A percentile compares a stretch with the other conserved stretches of the same genome.
Conservation (phyloP, 83 land plant genomes). For the Picea abies region DNA sequence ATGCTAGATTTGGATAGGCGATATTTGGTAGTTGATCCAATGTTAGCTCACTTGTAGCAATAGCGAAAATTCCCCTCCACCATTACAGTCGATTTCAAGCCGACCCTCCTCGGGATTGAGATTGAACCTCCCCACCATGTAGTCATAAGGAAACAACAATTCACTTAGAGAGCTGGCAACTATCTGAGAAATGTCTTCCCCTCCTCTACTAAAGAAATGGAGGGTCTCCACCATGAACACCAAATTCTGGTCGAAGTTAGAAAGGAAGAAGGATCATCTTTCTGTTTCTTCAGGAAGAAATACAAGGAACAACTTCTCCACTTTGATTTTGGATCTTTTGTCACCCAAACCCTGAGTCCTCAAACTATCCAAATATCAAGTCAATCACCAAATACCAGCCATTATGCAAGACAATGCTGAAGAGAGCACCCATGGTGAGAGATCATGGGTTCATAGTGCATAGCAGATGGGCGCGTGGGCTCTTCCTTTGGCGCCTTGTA, state of each 20-base stretch:
- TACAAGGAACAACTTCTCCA: too few relatives aligned
- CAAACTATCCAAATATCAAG: too few relatives aligned
- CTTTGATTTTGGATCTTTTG: too few relatives aligned
- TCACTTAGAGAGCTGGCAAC: slow-evolving; percentile 13
- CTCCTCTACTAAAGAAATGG: slow-evolving; percentile 27
- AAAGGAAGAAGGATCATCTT: slow-evolving; percentile 37
- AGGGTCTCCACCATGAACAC: slow-evolving; percentile 31
- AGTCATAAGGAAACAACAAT: slow-evolving; percentile 38
- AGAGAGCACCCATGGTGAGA: too few relatives aligned
- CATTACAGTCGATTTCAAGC: slow-evolving; percentile 49
- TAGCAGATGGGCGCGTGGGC: too few relatives aligned
- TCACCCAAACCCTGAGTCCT: too few relatives aligned
- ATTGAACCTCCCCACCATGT: slow-evolving; percentile 38
- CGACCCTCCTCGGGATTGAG: slow-evolving; percentile 18
- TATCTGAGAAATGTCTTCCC: slow-evolving; percentile 12
- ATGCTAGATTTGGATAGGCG: slow-evolving; percentile 32
- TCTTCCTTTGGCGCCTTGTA: too few relatives aligned
- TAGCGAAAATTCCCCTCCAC: slow-evolving; percentile 27
- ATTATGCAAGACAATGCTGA: too few relatives aligned
- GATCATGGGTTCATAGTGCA: too few relatives aligned
- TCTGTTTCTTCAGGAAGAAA: too few relatives aligned
- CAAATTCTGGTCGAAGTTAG: slow-evolving; percentile 46
- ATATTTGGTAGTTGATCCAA: slow-evolving; percentile 42
- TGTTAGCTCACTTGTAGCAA: slow-evolving; percentile 22
- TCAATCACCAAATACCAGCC: too few relatives aligned